A percentile compares a stretch with the other conserved stretches of the same genome.
Conservation (phyloP, 2,329 filamentous ascomycete species). For the Talaromyces albobiverticillius region DNA sequence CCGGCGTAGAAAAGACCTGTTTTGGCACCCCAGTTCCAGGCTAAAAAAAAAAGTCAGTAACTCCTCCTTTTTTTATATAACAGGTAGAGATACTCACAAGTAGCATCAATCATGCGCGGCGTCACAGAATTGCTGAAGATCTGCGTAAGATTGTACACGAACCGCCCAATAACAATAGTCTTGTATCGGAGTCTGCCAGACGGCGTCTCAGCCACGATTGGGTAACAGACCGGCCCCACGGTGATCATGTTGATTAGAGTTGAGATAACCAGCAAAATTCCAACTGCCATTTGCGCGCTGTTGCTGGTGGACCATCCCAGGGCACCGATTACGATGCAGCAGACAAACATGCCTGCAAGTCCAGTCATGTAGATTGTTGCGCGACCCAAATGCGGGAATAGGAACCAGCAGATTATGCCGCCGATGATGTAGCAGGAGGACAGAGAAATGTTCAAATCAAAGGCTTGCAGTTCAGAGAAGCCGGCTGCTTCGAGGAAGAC, state of each 20-base stretch:
- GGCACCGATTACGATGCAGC: conserved; percentile 34
- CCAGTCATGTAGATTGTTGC: conserved; percentile 43
- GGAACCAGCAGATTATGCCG: conserved; percentile 39
- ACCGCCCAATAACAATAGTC: conserved; percentile 49
- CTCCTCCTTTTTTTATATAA: background rate
- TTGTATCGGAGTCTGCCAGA: conserved; percentile 53
- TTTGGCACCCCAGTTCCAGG: conserved; percentile 85
- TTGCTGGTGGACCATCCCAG: conserved; percentile 25
- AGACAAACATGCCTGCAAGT: conserved; percentile 37
- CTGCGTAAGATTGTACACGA: conserved; percentile 65
- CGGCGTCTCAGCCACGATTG: conserved; percentile 52
- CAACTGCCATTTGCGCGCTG: conserved; percentile 30
- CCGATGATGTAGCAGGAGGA: conserved; percentile 44
- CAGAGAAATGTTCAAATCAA: conserved; percentile 41
- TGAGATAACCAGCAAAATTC: conserved; percentile 49
- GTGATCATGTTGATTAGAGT: conserved; percentile 55
- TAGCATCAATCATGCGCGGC: conserved; percentile 91
- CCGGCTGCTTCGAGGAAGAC: conserved; percentile 41
- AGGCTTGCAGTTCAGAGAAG: conserved; percentile 35
- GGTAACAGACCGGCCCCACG: conserved; percentile 54
- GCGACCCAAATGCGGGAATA: conserved; percentile 40
- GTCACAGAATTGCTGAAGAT: conserved; percentile 77
- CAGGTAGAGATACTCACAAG: conserved; percentile 39
- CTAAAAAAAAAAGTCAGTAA: conserved; percentile 25
- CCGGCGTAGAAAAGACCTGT: conserved; percentile 86